Evolutionary conservation across 108 stramenopile species (phyloP), one percentile per base, ranked within the genome.

Genomic region (Parmales sp.): DNA sequence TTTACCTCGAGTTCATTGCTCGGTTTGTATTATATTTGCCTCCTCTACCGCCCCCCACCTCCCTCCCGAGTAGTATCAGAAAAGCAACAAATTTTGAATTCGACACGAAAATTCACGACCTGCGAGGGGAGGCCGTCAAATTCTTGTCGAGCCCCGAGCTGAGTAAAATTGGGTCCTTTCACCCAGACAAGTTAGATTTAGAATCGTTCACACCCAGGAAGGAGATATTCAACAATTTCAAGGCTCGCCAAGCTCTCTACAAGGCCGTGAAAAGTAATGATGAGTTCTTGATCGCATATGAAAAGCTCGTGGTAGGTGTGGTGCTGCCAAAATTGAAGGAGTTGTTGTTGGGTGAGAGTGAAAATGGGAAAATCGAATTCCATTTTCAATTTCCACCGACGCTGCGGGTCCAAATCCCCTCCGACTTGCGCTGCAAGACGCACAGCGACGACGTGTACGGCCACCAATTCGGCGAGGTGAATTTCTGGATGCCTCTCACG

Each of bases 1-100:
- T 67, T 2, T 88, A 84, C 65, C 11, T 86, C 4, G 63, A 77
- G 6, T 91, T 91, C 74, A 84, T 87, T 63, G 46, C 39, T 63
- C 37, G 38, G 38, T 9, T 66, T 7, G 16, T 36, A 34, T 37
- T 28, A 13, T n/a, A 29, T 63, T 13, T 4, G 26, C 37, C 11
- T 46, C 48, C 37, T 2, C 65, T 3, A 2, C 23, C 28, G 11
- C 71, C 45, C 19, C 1, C 63, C 7, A 37, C 26, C 29, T 69
- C 36, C 20, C 9, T 8, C 20, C 23, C 19, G 37, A 46, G 50
- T 23, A 6, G 34, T n/a, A 0, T 25, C 26, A 29, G 16, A 36
- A 26, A 39, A 41, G 16, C 31, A 34, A 26, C 45, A 25, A 26
- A 65, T 11, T 7, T 38, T 0, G 26, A 11, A 50, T 50, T 6